Base-by-base conservation (phyloP, 148 eudicot genomes). In the Vaccinium corymbosum region DNA sequence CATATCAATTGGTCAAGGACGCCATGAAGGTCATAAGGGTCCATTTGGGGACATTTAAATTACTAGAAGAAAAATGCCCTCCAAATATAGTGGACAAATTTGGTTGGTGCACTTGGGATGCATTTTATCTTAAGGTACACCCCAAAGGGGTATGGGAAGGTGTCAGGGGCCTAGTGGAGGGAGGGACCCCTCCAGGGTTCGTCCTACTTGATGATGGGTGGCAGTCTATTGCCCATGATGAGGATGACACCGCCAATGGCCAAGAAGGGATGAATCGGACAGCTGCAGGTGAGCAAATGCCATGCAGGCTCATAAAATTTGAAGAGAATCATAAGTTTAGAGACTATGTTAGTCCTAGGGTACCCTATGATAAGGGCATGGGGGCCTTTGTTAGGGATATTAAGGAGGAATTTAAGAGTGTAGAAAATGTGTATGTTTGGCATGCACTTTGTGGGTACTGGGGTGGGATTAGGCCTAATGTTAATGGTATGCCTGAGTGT, bases 31-130 rank as follows among this genome's bases (percentile, higher is more conserved):
- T 86, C 56, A 89, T 86, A 49, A 88, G 91, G 42, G 79, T 85
- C 29, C 98, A 95, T 85, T 85, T 95, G 4, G 95, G 98, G 20
- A 94, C 98, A 1, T 95, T 95, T 80, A 89, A 71, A 83, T 89
- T 95, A 0, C 78, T 95, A 50, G 90, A 92, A 74, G 98, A 95
- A 53, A 95, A 95, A 56, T 70, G 87, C 11, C 93, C 97, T 1
- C 97, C 98, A 1, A 91, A 88, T 57, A 90, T 95, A 56, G 96
- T 94, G 70, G 98, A 94, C 84, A 93, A 93, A 42, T 95, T 95
- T 84, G 98, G 98, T 25, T 95, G 98, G 98, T 95, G 98, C 88
- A 95, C 98, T 0, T 95, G 98, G 98, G 98, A 95, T 62, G 98
- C 98, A n/a, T 95, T 95, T 80, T 95, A 95, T 86, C 90, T 95